phyloP scores from a whole-genome alignment of 164 flowering plant genomes.

The Echeveria elegans region DNA sequence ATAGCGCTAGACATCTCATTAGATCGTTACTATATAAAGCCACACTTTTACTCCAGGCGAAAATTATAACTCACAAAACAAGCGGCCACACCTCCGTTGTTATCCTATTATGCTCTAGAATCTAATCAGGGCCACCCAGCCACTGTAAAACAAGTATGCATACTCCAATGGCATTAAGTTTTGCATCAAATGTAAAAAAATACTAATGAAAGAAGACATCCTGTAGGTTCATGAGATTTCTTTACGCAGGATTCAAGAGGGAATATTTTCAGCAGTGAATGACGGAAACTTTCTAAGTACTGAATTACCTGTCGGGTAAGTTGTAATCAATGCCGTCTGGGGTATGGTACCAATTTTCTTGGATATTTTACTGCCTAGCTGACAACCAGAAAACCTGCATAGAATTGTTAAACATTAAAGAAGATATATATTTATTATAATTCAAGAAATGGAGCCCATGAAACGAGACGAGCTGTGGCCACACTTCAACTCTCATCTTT shows the following conservation, averaged over 20 bases:
- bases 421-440: not conserved
- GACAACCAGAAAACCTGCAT: not conserved
- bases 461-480: slow-evolving; percentile 3
- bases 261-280: not conserved
- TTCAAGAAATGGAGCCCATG: not conserved
- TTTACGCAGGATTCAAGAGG: too few species aligned
- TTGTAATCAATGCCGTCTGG: not conserved
- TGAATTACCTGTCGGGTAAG: not conserved
- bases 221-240: not conserved
- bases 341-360: not conserved
- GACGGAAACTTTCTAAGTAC: not conserved
- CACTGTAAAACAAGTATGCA: not conserved
- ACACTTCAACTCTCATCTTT: not conserved
- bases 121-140: not conserved
- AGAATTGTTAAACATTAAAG: not conserved
- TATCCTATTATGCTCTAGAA: not conserved
- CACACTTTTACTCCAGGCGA: not conserved
- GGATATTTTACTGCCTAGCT: not conserved
- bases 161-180: not conserved
- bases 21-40: not conserved
- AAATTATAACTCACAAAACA: slow-evolving; percentile 2
- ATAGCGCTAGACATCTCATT: not conserved
- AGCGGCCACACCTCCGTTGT: not conserved
- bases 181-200: too few species aligned
- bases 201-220: too few species aligned